Conservation (phyloP, 1,284 basidiomycete genomes). For the Phellopilus nigrolimitatus region DNA sequence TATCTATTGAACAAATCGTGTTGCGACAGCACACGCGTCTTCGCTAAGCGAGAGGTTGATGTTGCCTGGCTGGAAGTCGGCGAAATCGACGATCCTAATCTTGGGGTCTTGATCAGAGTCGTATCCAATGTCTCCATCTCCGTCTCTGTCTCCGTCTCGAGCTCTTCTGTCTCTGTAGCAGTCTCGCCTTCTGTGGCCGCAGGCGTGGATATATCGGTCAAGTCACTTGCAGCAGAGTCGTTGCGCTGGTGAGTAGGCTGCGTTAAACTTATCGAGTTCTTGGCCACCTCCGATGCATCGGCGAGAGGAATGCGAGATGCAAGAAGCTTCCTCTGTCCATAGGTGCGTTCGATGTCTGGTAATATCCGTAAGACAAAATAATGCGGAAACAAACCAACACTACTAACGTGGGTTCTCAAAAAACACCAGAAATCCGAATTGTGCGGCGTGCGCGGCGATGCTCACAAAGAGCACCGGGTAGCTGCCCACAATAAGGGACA, state of each 20-base stretch:
- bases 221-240: slow-evolving; percentile 20
- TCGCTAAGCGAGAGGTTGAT: background rate
- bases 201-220: slow-evolving; percentile 46
- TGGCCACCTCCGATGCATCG: slow-evolving; percentile 13
- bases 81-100: slow-evolving; percentile 23
- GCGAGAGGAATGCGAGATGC: slow-evolving; percentile 73
- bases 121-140: slow-evolving; percentile 35
- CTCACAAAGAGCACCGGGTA: slow-evolving; percentile 92
- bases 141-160: slow-evolving; percentile 65
- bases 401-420: slow-evolving; percentile 95
- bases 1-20: slow-evolving; percentile 90
- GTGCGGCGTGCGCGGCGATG: slow-evolving; percentile 87
- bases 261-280: background rate
- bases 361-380: background rate
- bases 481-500: slow-evolving; percentile 85
- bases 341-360: slow-evolving; percentile 87
- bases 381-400: background rate
- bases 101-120: slow-evolving; percentile 13
- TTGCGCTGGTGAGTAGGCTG: slow-evolving; percentile 21
- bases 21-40: slow-evolving; percentile 46
- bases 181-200: slow-evolving; percentile 69
- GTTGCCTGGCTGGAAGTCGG: slow-evolving; percentile 1
- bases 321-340: slow-evolving; percentile 83
- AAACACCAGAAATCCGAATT: slow-evolving; percentile 94
- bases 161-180: slow-evolving; percentile 60